Base-by-base conservation (phyloP, 2,329 filamentous ascomycete genomes). In the Penicillium glabrum region DNA sequence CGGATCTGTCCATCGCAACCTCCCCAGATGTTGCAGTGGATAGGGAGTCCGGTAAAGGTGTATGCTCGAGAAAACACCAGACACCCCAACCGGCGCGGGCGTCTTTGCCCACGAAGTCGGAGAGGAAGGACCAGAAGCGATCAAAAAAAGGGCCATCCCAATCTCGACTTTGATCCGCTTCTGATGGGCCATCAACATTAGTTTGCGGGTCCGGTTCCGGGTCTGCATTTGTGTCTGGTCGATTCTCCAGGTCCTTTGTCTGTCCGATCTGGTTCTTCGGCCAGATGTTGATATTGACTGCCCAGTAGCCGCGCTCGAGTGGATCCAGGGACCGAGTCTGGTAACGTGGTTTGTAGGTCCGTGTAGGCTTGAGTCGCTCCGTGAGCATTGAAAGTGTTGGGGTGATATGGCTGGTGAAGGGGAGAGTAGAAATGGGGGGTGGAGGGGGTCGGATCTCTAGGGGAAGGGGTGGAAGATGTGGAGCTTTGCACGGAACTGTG, bases 271-370 rank as follows among this genome's bases (percentile, higher is more conserved):
- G n/a, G 27, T 48, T 46, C 19, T 53, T 26, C 6, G 51, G 27
- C 26, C n/a, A 24, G 29, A 96, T 75, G 48, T 85, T 84, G 16
- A 86, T 81, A 6, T 77, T 77, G 5, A 96, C 66, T 2, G 79
- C 72, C 93, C 93, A 97, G 72, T 89, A 86, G 0, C 92, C 93
- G 16, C 93, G 82, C 70, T 96, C 91, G 37, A 88, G 82, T 0
- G 75, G 73, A 3, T 80, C 74, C 1, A 89, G 74, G 0, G 72
- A 68, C 4, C 87, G 79, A 1, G 75, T 74, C 51, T 83, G 79
- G 1, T 73, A 60, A 5, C 66, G 62, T 0, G 87, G 86, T 5
- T 72, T 77, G 71, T 84, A 90, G 3, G 82, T 80, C 2, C 77
- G 79, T 0, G 74, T 61, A 4, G 86, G 74, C 16, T 83, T 78